Percentiles rank a stretch among this genome's conserved stretches.
These are phyloP conservation scores for Fusarium haematococcum DNA, from an alignment of 2,329 filamentous ascomycete species.

Conservation along the genomic window DNA sequence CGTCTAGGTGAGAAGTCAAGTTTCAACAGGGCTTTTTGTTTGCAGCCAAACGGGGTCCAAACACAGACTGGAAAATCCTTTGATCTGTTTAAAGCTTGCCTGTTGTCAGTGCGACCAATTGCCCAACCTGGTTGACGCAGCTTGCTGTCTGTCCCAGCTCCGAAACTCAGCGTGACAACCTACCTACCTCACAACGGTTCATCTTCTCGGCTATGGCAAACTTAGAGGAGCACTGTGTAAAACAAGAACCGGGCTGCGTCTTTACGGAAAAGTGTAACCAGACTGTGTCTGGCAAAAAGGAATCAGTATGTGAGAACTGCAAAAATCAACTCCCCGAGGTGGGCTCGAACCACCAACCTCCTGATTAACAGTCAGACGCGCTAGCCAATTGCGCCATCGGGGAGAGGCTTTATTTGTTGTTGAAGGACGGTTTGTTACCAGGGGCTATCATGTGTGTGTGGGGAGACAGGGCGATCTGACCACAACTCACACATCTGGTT, in stretches of 20 bases:
- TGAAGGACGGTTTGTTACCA: background rate
- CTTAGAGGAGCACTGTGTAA: background rate
- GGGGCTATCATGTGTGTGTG: background rate
- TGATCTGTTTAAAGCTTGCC: background rate
- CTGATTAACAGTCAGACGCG: slow-evolving; percentile 69
- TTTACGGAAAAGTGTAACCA: too few species aligned
- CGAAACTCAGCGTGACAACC: background rate
- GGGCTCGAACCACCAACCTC: slow-evolving; percentile 35
- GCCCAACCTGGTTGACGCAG: background rate
- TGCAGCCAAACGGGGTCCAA: background rate
- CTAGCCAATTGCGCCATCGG: slow-evolving; percentile 65
- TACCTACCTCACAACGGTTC: too few species aligned
- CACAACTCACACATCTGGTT: background rate
- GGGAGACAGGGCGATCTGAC: background rate
- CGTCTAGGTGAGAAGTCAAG: background rate
- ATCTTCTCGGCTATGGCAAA: background rate
- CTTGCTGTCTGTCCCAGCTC: background rate
- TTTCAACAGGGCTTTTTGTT: background rate
- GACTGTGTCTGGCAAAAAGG: background rate
- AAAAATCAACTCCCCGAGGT: slow-evolving; percentile 9
- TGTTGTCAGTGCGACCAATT: background rate
- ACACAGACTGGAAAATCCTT: background rate
- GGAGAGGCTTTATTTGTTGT: background rate
- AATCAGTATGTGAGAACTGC: background rate
- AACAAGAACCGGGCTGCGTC: background rate